Base-by-base conservation (phyloP, 495 filamentous ascomycete species). In the Viridothelium virens region DNA sequence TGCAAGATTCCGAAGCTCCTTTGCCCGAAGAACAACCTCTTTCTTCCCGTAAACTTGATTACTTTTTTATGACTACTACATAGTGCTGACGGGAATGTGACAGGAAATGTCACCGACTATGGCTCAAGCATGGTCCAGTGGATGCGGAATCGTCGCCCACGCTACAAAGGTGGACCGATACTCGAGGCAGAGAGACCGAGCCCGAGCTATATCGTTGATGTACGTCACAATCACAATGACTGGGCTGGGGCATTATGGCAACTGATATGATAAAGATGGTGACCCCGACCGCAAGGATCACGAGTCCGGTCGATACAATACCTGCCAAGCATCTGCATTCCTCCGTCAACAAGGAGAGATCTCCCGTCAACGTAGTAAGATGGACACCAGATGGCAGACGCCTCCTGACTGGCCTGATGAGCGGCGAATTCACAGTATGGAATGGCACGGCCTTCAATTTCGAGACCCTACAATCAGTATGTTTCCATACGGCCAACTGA, bases 381-480 rank as follows among this genome's bases (percentile, higher is more conserved):
- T 98, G 94, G 94, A 98, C 94, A 2, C 94, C 94, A 0, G 94
- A 98, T 78, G 94, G 94, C 46, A 85, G 94, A 67, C 82, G 94
- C 67, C 77, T 98, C 56, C 81, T 98, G 71, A 97, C 94, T 0
- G 94, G 90, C 31, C 93, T 91, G 1, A 93, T 91, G 73, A 97
- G 92, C 72, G 94, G 94, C 65, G 94, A 98, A 75, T 98, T 98
- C 71, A 98, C 95, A 61, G 78, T 98, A 3, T 98, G 94, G 94
- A 98, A 98, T 75, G 94, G 94, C 66, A 97, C 91, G 59, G 94
- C 91, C 1, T 98, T 98, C 81, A 98, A 98, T 74, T 98, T 98
- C 71, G 94, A 98, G 79, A 98, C 94, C 1, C 96, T 97, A 47
- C 53, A 59, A 59, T 59, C 53, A 3, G 53, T 59, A 34, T 34